Evolutionary conservation across 1,284 basidiomycete genomes (phyloP).

Genomic region (Marasmius fiardii): DNA sequence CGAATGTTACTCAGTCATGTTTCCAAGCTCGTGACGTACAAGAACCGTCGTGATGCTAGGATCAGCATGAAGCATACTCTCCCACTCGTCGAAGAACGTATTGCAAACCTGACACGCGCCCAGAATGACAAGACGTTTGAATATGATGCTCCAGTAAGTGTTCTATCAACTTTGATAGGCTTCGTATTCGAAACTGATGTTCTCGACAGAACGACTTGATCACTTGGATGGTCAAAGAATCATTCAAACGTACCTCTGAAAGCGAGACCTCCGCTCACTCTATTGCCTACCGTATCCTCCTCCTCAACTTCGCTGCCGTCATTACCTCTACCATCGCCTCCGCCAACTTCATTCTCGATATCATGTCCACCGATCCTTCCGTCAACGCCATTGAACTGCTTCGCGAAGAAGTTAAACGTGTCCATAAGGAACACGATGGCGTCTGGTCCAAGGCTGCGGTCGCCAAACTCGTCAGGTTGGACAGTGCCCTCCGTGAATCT

Average conservation of each 20-base stretch:
- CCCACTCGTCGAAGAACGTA: conserved; percentile 14
- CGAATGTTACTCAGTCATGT: conserved; percentile 7
- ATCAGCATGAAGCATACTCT: conserved; percentile 16
- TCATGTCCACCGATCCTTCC: conserved; percentile 12
- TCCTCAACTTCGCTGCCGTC: conserved; percentile 12
- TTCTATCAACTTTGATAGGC: not conserved
- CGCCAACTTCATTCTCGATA: conserved; percentile 18
- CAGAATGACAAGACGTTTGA: conserved; percentile 12
- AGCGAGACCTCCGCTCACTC: conserved; percentile 14
- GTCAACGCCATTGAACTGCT: conserved; percentile 10
- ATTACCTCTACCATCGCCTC: conserved; percentile 15
- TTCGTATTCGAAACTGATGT: not conserved
- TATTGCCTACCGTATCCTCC: conserved; percentile 14
- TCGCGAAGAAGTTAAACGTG: conserved; percentile 14
- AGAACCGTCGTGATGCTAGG: conserved; percentile 15
- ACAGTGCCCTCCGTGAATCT: conserved; percentile 19
- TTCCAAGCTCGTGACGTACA: conserved; percentile 15
- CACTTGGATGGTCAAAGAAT: conserved; percentile 20
- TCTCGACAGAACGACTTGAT: conserved; percentile 13
- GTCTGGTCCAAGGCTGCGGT: conserved; percentile 17
- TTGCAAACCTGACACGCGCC: conserved; percentile 15
- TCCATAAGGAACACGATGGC: conserved; percentile 13
- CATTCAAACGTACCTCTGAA: conserved; percentile 16
- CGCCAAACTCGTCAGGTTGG: conserved; percentile 13
- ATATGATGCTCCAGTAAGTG: conserved; percentile 16